Conservation (phyloP, 441 rosid species). For the Hura crepitans region DNA sequence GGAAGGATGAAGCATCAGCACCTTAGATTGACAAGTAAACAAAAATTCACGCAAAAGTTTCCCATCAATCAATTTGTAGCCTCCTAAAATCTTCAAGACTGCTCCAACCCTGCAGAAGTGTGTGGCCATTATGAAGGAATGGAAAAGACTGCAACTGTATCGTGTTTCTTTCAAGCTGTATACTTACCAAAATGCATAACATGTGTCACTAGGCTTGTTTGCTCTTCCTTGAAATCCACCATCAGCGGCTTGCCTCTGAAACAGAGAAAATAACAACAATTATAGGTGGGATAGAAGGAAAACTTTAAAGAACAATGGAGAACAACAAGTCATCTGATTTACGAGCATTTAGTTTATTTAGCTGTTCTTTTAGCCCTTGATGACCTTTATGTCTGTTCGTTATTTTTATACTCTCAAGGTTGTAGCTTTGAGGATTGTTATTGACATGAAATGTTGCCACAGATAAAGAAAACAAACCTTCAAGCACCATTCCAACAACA, state of each 20-base stretch:
- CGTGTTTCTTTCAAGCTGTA: slow-evolving; percentile 6
- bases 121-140: slow-evolving; percentile 18
- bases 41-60: slow-evolving; percentile 56
- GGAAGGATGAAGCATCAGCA: slow-evolving; percentile 28
- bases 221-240: slow-evolving; percentile 93
- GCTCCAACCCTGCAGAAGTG: slow-evolving; percentile 64
- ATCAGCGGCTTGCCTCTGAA: slow-evolving; percentile 76
- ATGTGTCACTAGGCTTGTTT: slow-evolving; percentile 84
- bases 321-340: neutral
- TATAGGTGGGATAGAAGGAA: neutral
- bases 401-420: slow-evolving; percentile 8
- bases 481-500: slow-evolving; percentile 70
- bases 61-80: slow-evolving; percentile 49
- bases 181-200: slow-evolving; percentile 91
- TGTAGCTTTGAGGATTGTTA: neutral
- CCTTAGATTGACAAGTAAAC: slow-evolving; percentile 82
- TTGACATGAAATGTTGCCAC: slow-evolving; percentile 10
- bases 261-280: slow-evolving; percentile 16
- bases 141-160: slow-evolving; percentile 8
- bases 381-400: neutral
- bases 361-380: slow-evolving; percentile 2
- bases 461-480: slow-evolving; percentile 42
- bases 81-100: slow-evolving; percentile 67
- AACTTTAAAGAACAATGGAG: slow-evolving; percentile 1
- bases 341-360: slow-evolving; percentile 2